Evolutionary conservation across 164 flowering plant species (phyloP), one percentile per base, ranked within the genome.

Genomic region (Vitis cinerea): DNA sequence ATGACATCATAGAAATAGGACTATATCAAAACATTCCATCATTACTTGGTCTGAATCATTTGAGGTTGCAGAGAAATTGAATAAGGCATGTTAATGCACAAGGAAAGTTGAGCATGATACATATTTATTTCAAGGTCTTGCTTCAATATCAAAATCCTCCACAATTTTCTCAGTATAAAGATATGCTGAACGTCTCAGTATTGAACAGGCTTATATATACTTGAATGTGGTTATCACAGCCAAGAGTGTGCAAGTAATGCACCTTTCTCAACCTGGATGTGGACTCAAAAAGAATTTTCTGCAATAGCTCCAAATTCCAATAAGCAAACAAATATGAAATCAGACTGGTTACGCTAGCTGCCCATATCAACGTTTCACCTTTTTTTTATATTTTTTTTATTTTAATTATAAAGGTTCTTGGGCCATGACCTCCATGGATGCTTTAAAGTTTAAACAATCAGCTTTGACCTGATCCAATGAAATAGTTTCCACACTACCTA

Each of bases 11-110:
- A 14, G 16, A 63, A 10, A 1, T 16, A 6, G 4, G 3, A n/a
- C 6, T 5, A 27, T 3, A n/a, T 57, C 16, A 16, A 16, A 9
- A 3, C 1, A 27, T 37, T 37, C 44, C 44, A 37, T 3, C 44
- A 19, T 49, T 64, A 69, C 70, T 63, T 27, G 51, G 29, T 52
- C 59, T 37, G 14, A 17, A 2, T 61, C 50, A 15, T 63, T 50
- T 19, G 61, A 23, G 72, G 72, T 60, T 65, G 66, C 50, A 65
- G 61, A 1, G 31, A 19, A 59, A 53, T 29, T 37, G 66, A 62
- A 59, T 3, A 15, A 53, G 70, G 52, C 11, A 27, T 44, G 44
- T 23, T 29, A 67, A 48, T 58, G 69, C 60, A 31, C 9, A 62
- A 37, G 14, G 72, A 49, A 10, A 58, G 15, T 57, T 47, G 77